Evolutionary conservation across 2,329 filamentous ascomycete species (phyloP).

Genomic region (Aspergillus oerlinghausenensis): DNA sequence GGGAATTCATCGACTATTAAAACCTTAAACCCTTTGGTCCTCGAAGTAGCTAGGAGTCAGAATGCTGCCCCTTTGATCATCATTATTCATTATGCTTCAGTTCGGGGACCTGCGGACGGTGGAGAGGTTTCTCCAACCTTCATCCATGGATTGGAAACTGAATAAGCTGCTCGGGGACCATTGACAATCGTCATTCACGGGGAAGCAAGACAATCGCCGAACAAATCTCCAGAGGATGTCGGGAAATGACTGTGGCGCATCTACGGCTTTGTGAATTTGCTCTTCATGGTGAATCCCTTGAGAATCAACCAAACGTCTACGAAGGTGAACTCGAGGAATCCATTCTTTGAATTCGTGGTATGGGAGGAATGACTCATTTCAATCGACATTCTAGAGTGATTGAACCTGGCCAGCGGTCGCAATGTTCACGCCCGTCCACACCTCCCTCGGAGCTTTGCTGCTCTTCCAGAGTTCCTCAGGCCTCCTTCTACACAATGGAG

Average conservation of each 20-base stretch:
- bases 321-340: not conserved
- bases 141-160: not conserved
- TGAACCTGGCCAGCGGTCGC: not conserved
- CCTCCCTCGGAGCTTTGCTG: slow-evolving; percentile 47
- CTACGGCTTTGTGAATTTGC: not conserved
- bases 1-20: not conserved
- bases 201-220: not conserved
- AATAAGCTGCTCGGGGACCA: not conserved
- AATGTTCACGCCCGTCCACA: slow-evolving; percentile 53
- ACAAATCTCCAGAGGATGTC: not conserved
- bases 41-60: not conserved
- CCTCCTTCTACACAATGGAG: slow-evolving; percentile 49
- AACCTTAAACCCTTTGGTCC: not conserved
- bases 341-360: not conserved
- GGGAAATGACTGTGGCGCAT: not conserved
- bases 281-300: not conserved
- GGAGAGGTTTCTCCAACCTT: not conserved
- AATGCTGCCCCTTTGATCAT: not conserved
- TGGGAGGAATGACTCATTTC: not conserved
- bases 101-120: not conserved
- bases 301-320: not conserved
- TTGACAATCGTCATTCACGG: not conserved
- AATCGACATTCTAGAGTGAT: not conserved
- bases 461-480: slow-evolving; percentile 48
- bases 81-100: not conserved